A percentile compares a stretch with the other conserved stretches of the same genome.
Evolutionary conservation across 495 filamentous ascomycete species (phyloP).

Genomic region (Annulohypoxylon maeteangense): DNA sequence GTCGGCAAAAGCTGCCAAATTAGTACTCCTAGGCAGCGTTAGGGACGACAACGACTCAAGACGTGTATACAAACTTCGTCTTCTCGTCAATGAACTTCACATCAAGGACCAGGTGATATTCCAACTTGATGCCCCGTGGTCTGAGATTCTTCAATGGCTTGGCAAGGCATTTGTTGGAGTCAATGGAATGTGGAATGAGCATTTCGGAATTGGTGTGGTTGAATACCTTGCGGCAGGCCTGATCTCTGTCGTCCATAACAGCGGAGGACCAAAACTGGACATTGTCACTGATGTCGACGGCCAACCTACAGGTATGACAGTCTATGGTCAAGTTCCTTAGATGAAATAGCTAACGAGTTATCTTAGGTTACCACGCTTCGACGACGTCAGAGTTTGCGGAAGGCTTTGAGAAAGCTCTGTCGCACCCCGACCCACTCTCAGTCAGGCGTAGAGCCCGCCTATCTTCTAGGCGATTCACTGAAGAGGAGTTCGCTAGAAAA

Average conservation of each 20-base stretch:
- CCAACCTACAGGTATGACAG: conserved; percentile 70
- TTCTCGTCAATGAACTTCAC: conserved; percentile 86
- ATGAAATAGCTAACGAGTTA: conserved; percentile 28
- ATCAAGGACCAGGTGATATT: conserved; percentile 87
- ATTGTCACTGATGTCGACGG: conserved; percentile 86
- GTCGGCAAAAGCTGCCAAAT: conserved; percentile 65
- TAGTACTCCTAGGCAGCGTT: conserved; percentile 89
- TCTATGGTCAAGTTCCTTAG: not conserved
- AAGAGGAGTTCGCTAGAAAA: conserved; percentile 79
- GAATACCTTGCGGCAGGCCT: conserved; percentile 97
- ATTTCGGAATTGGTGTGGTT: conserved; percentile 98
- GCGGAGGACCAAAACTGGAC: conserved; percentile 90
- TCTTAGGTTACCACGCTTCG: conserved; percentile 81
- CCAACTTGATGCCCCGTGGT: conserved; percentile 88
- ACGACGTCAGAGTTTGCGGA: conserved; percentile 79
- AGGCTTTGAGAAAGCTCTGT: conserved; percentile 79
- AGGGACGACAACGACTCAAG: conserved; percentile 84
- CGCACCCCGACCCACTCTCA: conserved; percentile 71
- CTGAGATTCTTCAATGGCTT: conserved; percentile 82
- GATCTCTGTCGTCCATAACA: conserved; percentile 89
- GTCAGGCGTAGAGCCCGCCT: conserved; percentile 75
- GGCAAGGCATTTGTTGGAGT: conserved; percentile 80
- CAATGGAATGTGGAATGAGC: conserved; percentile 99
- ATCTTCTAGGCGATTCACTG: conserved; percentile 84
- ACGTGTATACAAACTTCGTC: conserved; percentile 87